Percentiles rank a stretch among this genome's conserved stretches.
These are phyloP conservation scores for Brassica nigra DNA, from an alignment of 345 rosid genomes.

Conservation along the genomic window DNA sequence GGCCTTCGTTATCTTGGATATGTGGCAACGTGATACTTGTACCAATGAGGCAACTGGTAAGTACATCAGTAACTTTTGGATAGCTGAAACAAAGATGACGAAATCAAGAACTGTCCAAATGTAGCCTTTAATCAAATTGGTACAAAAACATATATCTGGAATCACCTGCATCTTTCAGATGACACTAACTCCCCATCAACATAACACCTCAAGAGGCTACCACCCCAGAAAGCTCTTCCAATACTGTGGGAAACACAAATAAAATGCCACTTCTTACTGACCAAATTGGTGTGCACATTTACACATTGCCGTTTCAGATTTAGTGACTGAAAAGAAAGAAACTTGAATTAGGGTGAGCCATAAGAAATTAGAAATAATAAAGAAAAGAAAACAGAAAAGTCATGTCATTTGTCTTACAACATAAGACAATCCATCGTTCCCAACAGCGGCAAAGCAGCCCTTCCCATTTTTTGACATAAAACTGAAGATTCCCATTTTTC, in stretches of 20 bases:
- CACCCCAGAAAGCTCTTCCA: conserved; percentile 96
- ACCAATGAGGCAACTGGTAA: conserved; percentile 79
- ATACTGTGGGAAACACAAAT: conserved; percentile 85
- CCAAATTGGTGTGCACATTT: conserved; percentile 59
- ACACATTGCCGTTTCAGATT: conserved; percentile 73
- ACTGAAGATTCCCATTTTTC: conserved; percentile 84
- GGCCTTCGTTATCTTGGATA: conserved; percentile 57
- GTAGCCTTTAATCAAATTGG: background rate
- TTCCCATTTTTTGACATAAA: conserved; percentile 85
- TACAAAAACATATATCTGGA: conserved; percentile 1
- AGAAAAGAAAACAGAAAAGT: conserved; percentile 2
- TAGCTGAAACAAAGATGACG: conserved; percentile 59
- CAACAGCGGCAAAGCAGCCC: conserved; percentile 82
- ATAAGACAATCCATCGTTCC: conserved; percentile 65
- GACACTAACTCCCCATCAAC: conserved; percentile 82
- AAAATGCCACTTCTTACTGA: conserved; percentile 85
- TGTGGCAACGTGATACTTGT: conserved; percentile 57
- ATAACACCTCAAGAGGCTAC: conserved; percentile 84
- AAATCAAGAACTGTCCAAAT: conserved; percentile 10
- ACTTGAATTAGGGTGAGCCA: conserved; percentile 21
- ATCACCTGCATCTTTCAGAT: conserved; percentile 97
- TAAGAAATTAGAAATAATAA: background rate
- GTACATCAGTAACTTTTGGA: conserved; percentile 77
- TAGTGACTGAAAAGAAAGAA: conserved; percentile 57
- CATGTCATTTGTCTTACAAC: conserved; percentile 54